Percentiles rank a stretch among this genome's conserved stretches.
Conservation (phyloP, 2,329 filamentous ascomycete genomes). For the Emergomyces orientalis region DNA sequence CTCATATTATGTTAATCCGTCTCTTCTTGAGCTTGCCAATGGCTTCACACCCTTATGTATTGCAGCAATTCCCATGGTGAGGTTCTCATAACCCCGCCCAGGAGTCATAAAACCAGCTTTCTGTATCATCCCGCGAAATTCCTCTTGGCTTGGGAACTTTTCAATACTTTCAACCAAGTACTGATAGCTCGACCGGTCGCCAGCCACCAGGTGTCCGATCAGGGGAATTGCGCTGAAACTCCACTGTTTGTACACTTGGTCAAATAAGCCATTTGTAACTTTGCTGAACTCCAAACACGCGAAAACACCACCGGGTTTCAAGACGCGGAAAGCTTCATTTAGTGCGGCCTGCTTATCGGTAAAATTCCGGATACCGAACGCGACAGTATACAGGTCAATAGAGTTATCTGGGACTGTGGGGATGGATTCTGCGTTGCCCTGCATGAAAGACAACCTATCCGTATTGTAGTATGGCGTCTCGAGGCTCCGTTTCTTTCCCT, state of each 20-base stretch:
- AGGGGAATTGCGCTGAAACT: slow-evolving; percentile 89
- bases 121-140: slow-evolving; percentile 56
- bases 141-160: slow-evolving; percentile 73
- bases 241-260: slow-evolving; percentile 88
- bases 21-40: slow-evolving; percentile 10
- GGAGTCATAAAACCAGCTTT: slow-evolving; percentile 75
- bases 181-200: slow-evolving; percentile 92
- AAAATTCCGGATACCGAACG: slow-evolving; percentile 96
- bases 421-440: slow-evolving; percentile 81
- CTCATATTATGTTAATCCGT: background rate
- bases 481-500: slow-evolving; percentile 70
- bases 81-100: slow-evolving; percentile 74
- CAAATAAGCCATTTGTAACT: slow-evolving; percentile 66
- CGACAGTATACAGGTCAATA: slow-evolving; percentile 94
- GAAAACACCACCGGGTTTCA: slow-evolving; percentile 92
- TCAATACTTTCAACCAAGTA: slow-evolving; percentile 98
- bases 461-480: slow-evolving; percentile 50
- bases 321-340: slow-evolving; percentile 71
- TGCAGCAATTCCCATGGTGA: slow-evolving; percentile 86
- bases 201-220: slow-evolving; percentile 89
- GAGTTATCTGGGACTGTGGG: slow-evolving; percentile 54
- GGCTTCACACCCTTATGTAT: slow-evolving; percentile 97
- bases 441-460: slow-evolving; percentile 59
- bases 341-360: slow-evolving; percentile 80
- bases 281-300: slow-evolving; percentile 94